Conservation (phyloP, 768 basidiomycete genomes). For the Boletus vermiculosoides region DNA sequence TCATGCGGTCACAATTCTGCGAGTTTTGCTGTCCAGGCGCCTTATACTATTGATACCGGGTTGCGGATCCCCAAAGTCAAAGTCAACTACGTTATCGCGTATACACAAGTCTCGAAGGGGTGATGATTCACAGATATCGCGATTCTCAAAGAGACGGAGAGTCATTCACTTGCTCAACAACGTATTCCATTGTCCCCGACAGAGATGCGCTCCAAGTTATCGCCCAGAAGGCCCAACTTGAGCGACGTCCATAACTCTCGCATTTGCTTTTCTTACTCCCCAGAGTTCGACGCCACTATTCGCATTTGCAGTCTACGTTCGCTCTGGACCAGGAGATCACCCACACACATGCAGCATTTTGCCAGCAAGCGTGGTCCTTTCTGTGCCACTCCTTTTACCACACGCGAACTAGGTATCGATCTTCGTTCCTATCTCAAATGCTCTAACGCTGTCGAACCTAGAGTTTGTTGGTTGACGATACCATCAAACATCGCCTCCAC, state of each 20-base stretch:
- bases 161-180: not conserved
- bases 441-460: not conserved
- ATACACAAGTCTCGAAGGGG: not conserved
- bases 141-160: not conserved
- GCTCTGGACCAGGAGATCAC: not conserved
- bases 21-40: slow-evolving; percentile 4
- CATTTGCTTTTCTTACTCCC: not conserved
- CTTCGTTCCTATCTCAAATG: not conserved
- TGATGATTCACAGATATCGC: not conserved
- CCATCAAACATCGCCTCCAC: not conserved
- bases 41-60: slow-evolving; percentile 12
- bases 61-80: not conserved
- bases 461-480: not conserved
- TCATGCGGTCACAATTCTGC: slow-evolving; percentile 4
- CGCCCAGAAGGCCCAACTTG: not conserved
- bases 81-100: not conserved
- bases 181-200: not conserved
- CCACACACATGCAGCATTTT: not conserved
- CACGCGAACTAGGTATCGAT: not conserved
- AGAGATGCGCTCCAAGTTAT: not conserved
- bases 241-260: not conserved
- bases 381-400: not conserved
- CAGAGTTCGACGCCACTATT: not conserved
- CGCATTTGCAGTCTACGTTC: not conserved
- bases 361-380: not conserved